Conservation (phyloP, 257 asterid species). For the Capsicum chinense region DNA sequence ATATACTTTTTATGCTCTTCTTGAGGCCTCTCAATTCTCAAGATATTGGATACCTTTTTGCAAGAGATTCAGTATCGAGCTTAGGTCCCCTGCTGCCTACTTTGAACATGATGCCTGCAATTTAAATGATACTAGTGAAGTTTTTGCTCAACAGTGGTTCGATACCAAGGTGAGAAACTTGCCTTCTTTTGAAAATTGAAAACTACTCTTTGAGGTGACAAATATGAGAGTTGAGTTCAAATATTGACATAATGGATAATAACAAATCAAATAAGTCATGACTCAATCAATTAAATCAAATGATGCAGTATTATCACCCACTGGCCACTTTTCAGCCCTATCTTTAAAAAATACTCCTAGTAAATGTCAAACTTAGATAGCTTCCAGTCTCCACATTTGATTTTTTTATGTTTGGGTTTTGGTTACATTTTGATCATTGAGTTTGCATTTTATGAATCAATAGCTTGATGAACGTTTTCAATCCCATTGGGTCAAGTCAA, state of each 20-base stretch:
- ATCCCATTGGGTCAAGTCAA: too few species aligned
- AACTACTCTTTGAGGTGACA: too few species aligned
- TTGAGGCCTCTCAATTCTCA: conserved; percentile 51
- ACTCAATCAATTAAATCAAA: background rate
- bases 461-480: background rate
- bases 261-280: too few species aligned
- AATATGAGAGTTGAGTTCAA: too few species aligned
- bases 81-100: conserved; percentile 52
- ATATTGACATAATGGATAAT: background rate
- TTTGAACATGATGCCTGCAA: conserved; percentile 32
- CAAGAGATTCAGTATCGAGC: conserved; percentile 55
- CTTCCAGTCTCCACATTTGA: background rate
- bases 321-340: background rate
- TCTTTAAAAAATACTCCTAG: too few species aligned
- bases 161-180: conserved; percentile 44
- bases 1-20: conserved; percentile 55
- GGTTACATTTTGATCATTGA: too few species aligned
- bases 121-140: background rate
- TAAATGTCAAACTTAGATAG: background rate
- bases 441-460: background rate
- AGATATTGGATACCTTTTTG: conserved; percentile 60
- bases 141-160: conserved; percentile 40
- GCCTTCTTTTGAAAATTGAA: too few species aligned
- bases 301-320: too few species aligned
- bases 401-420: background rate